Base-by-base conservation (phyloP, 129 eudicot genomes). In the Deinandra increscens region DNA sequence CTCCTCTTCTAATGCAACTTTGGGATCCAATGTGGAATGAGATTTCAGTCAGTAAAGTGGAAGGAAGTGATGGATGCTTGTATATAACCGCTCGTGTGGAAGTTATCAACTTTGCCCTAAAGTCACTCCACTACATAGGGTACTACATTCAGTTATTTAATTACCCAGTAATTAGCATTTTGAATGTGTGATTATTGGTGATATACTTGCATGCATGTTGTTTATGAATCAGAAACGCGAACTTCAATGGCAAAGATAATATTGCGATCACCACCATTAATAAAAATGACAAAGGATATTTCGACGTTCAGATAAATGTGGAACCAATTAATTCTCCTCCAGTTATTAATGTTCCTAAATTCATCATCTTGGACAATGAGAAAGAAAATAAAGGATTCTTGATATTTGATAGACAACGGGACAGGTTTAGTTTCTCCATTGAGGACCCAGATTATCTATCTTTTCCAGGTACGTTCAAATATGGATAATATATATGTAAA, bases 281-380 rank as follows among this genome's bases (percentile, higher is more conserved):
- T 71, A 72, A 6, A 71, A 79, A 85, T 67, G 99, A 92, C 23
- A 76, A 26, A 74, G 84, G 68, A 56, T 69, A 82, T 72, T 53
- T 85, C 55, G 78, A 83, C 63, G 73, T 89, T 67, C 84, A 88
- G 37, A 49, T 94, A 4, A 66, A 45, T 58, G 96, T 89, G 69
- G 83, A 89, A 75, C 97, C 99, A 43, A 76, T 89, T 31, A 94
- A 94, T 73, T 97, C 89, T 69, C 90, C 97, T 62, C 99, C 99
- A 13, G 66, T 78, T 42, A 87, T 94, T 41, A 61, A 67, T 33
- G 79, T 73, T 33, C 99, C 99, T 20, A 68, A 87, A 51, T 82
- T 83, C 74, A 74, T 94, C 67, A 23, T 89, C 70, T 54, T 94
- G 68, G 81, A 82, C 67, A 81, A 82, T 37, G 66, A 50, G 75